Conservation (phyloP, 2,329 filamentous ascomycete genomes). For the Penicillium rolfsii region DNA sequence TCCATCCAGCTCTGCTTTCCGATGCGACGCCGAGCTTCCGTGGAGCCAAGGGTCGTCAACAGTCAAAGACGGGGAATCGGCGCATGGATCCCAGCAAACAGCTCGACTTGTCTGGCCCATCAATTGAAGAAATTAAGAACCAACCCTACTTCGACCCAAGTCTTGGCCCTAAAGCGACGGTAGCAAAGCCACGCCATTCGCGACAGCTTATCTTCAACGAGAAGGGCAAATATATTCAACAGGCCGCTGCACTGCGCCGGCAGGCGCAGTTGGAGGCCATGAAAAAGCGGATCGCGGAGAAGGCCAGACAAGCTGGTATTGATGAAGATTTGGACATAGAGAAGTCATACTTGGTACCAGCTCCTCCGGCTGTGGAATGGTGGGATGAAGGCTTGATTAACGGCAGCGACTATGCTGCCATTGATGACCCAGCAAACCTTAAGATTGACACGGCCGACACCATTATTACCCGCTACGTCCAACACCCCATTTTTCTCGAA, state of each 20-base stretch:
- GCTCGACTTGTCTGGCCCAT: slow-evolving; percentile 61
- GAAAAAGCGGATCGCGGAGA: slow-evolving; percentile 88
- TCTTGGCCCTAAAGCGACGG: slow-evolving; percentile 61
- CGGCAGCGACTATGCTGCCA: slow-evolving; percentile 72
- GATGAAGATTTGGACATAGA: slow-evolving; percentile 89
- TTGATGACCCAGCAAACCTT: slow-evolving; percentile 66
- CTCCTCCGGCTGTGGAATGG: slow-evolving; percentile 90
- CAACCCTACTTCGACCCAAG: slow-evolving; percentile 85
- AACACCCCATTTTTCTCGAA: slow-evolving; percentile 88
- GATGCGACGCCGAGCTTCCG: slow-evolving; percentile 52
- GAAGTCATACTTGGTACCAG: slow-evolving; percentile 82
- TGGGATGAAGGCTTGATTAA: slow-evolving; percentile 90
- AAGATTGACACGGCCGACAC: slow-evolving; percentile 79
- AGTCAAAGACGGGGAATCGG: slow-evolving; percentile 59
- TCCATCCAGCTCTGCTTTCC: slow-evolving; percentile 73
- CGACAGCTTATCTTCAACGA: slow-evolving; percentile 87
- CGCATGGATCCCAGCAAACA: slow-evolving; percentile 45
- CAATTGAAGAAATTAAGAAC: slow-evolving; percentile 60
- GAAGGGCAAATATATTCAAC: slow-evolving; percentile 95
- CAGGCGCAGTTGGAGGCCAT: slow-evolving; percentile 90
- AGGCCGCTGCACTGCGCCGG: slow-evolving; percentile 83
- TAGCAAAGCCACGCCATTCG: slow-evolving; percentile 67
- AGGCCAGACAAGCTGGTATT: slow-evolving; percentile 85
- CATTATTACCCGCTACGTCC: slow-evolving; percentile 87
- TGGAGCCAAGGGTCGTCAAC: slow-evolving; percentile 46